Evolutionary conservation across 352 stramenopile genomes (phyloP).

Genomic region (Pythium dissotocum): DNA sequence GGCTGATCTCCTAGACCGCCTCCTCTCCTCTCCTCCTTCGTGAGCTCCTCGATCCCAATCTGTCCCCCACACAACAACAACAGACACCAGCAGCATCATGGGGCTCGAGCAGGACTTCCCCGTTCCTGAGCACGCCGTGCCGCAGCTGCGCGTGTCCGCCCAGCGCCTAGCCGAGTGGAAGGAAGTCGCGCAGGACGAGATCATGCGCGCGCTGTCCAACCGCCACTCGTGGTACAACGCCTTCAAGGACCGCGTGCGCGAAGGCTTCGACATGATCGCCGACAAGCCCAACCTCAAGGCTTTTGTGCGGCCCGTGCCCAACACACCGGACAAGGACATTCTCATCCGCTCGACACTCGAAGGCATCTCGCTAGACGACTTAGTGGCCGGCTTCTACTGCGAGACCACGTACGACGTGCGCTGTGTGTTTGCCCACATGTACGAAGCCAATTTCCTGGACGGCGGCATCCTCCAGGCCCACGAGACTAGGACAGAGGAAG

Average conservation of each 20-base stretch:
- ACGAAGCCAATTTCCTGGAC: conserved; percentile 44
- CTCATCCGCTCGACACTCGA: conserved; percentile 37
- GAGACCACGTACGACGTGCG: conserved; percentile 40
- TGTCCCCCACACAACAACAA: not conserved
- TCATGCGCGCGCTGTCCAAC: conserved; percentile 33
- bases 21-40: not conserved
- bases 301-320: conserved; percentile 29
- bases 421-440: conserved; percentile 36
- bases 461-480: conserved; percentile 38
- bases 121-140: conserved; percentile 24
- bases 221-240: conserved; percentile 43
- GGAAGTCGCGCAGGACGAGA: conserved; percentile 32
- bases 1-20: not conserved
- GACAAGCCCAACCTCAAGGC: conserved; percentile 31
- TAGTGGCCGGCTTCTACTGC: conserved; percentile 34
- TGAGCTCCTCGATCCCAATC: not conserved
- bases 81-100: conserved; percentile 9
- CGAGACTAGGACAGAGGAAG: conserved; percentile 29
- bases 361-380: conserved; percentile 33
- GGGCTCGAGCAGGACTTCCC: conserved; percentile 29
- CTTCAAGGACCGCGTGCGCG: conserved; percentile 29
- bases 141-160: conserved; percentile 26
- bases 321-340: conserved; percentile 35
- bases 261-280: conserved; percentile 32
- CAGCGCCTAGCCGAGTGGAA: conserved; percentile 34